Base-by-base conservation (phyloP, 2,329 filamentous ascomycete species). In the Xylariaceae sp. region DNA sequence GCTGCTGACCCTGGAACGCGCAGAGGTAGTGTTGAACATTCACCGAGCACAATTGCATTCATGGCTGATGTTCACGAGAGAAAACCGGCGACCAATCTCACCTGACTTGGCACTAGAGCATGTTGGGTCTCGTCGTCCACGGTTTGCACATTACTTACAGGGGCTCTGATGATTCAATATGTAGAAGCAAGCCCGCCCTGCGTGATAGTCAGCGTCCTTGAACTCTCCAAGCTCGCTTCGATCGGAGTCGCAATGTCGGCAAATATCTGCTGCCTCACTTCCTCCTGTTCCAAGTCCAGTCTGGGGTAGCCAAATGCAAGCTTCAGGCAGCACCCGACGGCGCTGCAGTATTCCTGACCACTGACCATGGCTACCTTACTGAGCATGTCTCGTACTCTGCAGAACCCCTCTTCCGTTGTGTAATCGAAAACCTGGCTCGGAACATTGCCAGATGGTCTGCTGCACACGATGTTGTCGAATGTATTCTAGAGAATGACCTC, bases 291-390 rank as follows among this genome's bases (percentile, higher is more conserved):
- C n/a, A 49, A 42, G 19, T 46, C 46, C 4, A 53, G 45, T 14
- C 31, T 45, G 5, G 45, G 45, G 34, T 48, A 53, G n/a, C 50
- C 41, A 41, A 33, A 53, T 10, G 50, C 50, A 45, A 53, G 41
- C 9, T 48, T 48, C 13, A 48, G 45, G 42, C 50, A 53, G 36
- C 28, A 40, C 42, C 45, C 45, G 2, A 53, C 50, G 1, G 50
- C 41, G n/a, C 18, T 34, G 18, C 50, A 19, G 16, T 48, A 53
- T 33, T 48, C 46, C 18, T 41, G 36, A 7, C 42, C 45, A 6
- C 19, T 45, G 10, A 31, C 45, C 45, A 48, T 41, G 2, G 41
- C 28, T 6, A 53, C 46, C 22, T 28, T 40, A 36, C 38, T 48
- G 16, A 48, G 31, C 1, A 53, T 42, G 6, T 31, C 34, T 42